phyloP scores from a whole-genome alignment of 176 grass and related monocot species.

The Cenchrus americanus region DNA sequence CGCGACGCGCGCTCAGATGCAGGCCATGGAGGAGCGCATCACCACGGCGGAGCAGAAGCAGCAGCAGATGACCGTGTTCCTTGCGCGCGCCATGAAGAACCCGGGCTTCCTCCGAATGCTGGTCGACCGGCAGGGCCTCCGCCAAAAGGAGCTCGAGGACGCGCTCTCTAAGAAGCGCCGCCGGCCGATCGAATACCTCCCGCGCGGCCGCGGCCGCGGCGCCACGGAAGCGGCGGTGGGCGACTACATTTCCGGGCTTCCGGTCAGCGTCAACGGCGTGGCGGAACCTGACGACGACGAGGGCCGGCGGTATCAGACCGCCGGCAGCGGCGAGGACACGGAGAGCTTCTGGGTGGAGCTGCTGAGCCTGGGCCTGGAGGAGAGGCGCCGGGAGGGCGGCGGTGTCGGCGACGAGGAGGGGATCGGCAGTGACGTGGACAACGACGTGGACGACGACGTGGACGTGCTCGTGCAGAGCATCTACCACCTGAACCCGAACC shows the following conservation, averaged over 20 bases:
- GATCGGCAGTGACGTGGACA: constrained; percentile 33
- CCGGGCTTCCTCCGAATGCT: constrained; percentile 66
- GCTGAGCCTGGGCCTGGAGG: constrained; percentile 52
- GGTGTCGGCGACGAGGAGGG: too few species aligned
- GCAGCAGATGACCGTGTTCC: constrained; percentile 83
- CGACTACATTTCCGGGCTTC: background rate
- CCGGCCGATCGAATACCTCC: constrained; percentile 65
- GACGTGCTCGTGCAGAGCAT: constrained; percentile 69
- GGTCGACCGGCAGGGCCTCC: constrained; percentile 46
- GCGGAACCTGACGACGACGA: background rate
- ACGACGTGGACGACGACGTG: constrained; percentile 58
- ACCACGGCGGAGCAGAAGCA: constrained; percentile 78
- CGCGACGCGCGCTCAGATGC: constrained; percentile 64
- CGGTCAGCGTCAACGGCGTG: background rate
- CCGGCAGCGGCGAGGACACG: constrained; percentile 36
- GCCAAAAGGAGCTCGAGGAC: constrained; percentile 65
- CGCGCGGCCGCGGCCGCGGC: constrained; percentile 30
- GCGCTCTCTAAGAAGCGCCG: constrained; percentile 78
- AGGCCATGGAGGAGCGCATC: constrained; percentile 80
- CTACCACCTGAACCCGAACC: constrained; percentile 53
- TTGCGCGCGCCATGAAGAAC: constrained; percentile 76
- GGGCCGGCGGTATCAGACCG: background rate
- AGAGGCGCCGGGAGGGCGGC: constrained; percentile 8
- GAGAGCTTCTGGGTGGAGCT: constrained; percentile 92
- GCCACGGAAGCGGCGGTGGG: background rate